Percentiles rank a stretch among this genome's conserved stretches.
These are phyloP conservation scores for Oryza australiensis DNA, from an alignment of 176 grass and related monocot species.

Conservation along the genomic window DNA sequence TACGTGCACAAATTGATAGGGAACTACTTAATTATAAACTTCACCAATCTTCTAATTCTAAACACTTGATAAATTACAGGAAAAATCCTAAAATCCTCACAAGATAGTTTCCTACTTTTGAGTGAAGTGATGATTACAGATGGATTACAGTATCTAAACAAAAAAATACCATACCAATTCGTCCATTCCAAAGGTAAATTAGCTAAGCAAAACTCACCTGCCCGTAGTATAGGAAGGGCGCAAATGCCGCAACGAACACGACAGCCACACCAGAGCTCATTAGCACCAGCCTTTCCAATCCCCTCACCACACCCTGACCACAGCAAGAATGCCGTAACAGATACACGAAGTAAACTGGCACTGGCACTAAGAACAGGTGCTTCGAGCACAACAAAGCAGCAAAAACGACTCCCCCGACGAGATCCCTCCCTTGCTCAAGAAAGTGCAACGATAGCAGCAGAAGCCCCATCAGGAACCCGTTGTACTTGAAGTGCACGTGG, in stretches of 20 bases:
- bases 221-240: conserved; percentile 76
- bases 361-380: conserved; percentile 84
- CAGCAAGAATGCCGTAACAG: conserved; percentile 81
- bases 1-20: conserved; percentile 1
- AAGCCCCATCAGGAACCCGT: conserved; percentile 70
- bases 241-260: conserved; percentile 68
- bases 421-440: conserved; percentile 73
- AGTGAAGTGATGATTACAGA: background rate
- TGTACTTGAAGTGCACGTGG: conserved; percentile 88
- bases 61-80: background rate
- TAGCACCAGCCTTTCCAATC: conserved; percentile 48
- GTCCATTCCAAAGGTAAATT: background rate
- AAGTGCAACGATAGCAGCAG: conserved; percentile 63
- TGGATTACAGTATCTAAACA: background rate
- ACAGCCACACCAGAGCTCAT: conserved; percentile 61
- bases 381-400: conserved; percentile 74
- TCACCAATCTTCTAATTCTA: background rate
- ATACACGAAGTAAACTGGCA: conserved; percentile 79
- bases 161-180: background rate
- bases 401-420: conserved; percentile 67
- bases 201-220: conserved; percentile 49
- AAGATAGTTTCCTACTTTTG: background rate
- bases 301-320: conserved; percentile 56
- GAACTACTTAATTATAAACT: too few species aligned
- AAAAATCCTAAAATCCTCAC: background rate